These are phyloP conservation scores for Paracamarosporium sp. DNA, from an alignment of 2,329 filamentous ascomycete species.

Conservation along the genomic window DNA sequence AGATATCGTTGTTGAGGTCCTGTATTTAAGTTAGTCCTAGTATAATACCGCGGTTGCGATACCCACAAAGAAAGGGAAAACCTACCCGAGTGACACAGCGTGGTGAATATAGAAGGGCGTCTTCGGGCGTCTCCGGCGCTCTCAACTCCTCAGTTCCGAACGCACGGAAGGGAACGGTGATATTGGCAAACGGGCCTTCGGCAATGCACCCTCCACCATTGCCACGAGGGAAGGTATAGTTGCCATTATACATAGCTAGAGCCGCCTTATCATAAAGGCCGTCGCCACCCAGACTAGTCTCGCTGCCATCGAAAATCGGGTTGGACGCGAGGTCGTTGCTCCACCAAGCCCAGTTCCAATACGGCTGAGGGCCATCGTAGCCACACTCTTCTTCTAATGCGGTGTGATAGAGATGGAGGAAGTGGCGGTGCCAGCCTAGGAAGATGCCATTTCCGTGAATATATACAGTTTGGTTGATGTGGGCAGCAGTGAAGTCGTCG, in stretches of 20 bases:
- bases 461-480: conserved; percentile 24
- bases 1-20: conserved; percentile 24
- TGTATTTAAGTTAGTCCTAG: too few species aligned
- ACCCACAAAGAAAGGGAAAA: too few species aligned
- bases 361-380: conserved; percentile 51
- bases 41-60: too few species aligned
- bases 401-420: conserved; percentile 49
- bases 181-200: conserved; percentile 59
- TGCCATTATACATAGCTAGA: conserved; percentile 24
- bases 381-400: conserved; percentile 51
- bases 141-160: conserved; percentile 32
- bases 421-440: conserved; percentile 50
- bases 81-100: conserved; percentile 37
- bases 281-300: conserved; percentile 55
- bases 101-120: conserved; percentile 27
- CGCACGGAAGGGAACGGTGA: conserved; percentile 27
- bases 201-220: conserved; percentile 62
- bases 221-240: conserved; percentile 52
- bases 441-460: conserved; percentile 31
- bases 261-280: conserved; percentile 45
- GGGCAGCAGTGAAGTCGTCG: conserved; percentile 34
- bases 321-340: conserved; percentile 49
- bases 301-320: conserved; percentile 63
- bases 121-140: conserved; percentile 33
- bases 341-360: conserved; percentile 61